Evolutionary conservation across 1,284 basidiomycete species (phyloP), one percentile per base, ranked within the genome.

Genomic region (Fomitopsis palustris): DNA sequence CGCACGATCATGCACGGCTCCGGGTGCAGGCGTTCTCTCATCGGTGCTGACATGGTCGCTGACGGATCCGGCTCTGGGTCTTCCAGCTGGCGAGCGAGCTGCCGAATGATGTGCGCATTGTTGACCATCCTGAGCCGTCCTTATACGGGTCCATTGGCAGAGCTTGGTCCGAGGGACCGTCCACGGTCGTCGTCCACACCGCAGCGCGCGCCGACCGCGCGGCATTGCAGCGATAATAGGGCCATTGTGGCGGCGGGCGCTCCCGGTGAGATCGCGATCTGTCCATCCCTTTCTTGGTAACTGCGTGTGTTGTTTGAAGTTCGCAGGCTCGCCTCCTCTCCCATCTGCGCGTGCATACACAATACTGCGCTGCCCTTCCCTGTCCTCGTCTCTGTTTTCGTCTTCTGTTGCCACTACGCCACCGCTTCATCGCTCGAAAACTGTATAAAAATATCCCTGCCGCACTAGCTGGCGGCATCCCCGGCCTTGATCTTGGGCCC

Each of bases 1-100:
- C 88, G 79, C 52, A 79, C 81, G 45, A 83, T 84, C 43, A 92
- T 77, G 71, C 86, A 88, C 56, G 81, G 81, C n/a, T 82, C 75
- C 4, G 81, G 79, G 12, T 64, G 62, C 4, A 83, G 61, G 47
- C 77, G 78, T 64, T 69, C 63, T 47, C 74, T 73, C 54, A 64
- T 52, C 21, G 19, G 49, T 37, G 33, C 53, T 59, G 65, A 45
- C 51, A 77, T 63, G 41, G 59, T 61, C 56, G 31, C 57, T 33
- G 51, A 53, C 53, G 49, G 54, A 47, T 51, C 53, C 4, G 25
- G 33, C 55, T 56, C 63, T 38, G 54, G 49, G 19, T 72, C 61
- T 69, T 71, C 41, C 69, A 72, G 61, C 33, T 67, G 68, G 56
- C 74, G 70, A 38, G 71, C 78, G 37, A 84, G 69, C 33, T 65